These are phyloP conservation scores for Verticillium klebahnii DNA, from an alignment of 2,329 filamentous ascomycete species.

Conservation along the genomic window DNA sequence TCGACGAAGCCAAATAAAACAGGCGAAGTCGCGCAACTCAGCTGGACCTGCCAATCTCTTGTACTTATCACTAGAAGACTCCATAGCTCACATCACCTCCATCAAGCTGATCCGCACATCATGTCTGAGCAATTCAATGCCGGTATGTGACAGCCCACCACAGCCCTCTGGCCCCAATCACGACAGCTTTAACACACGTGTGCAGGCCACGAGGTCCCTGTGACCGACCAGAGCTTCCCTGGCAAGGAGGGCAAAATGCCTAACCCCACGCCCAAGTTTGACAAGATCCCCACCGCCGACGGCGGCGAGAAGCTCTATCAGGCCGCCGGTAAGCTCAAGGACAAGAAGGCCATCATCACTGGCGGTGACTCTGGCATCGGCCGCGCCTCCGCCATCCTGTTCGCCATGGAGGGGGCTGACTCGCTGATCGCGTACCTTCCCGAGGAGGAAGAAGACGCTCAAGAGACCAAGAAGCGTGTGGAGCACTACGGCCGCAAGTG, in stretches of 20 bases:
- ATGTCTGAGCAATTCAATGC: conserved; percentile 14
- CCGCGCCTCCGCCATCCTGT: conserved; percentile 69
- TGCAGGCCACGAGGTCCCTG: conserved; percentile 32
- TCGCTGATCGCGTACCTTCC: conserved; percentile 69
- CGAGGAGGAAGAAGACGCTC: conserved; percentile 71
- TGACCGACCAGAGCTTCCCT: conserved; percentile 35
- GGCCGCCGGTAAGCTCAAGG: conserved; percentile 69
- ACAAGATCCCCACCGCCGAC: conserved; percentile 62
- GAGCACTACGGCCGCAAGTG: conserved; percentile 64
- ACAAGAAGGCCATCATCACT: conserved; percentile 74
- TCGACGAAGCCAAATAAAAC: not conserved
- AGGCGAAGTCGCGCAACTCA: not conserved
- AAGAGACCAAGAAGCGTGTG: conserved; percentile 67
- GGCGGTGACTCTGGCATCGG: conserved; percentile 79
- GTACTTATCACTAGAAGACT: not conserved
- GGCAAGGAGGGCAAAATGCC: conserved; percentile 44
- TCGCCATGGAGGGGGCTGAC: conserved; percentile 76
- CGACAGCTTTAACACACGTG: not conserved
- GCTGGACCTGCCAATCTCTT: not conserved
- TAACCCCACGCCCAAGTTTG: conserved; percentile 52
- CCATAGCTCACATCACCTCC: not conserved
- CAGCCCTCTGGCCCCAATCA: not conserved
- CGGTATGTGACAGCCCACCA: conserved; percentile 6
- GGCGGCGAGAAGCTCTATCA: conserved; percentile 68
- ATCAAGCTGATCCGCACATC: not conserved